Conservation (phyloP, 2,329 filamentous ascomycete genomes). For the Cadophora sp. region DNA sequence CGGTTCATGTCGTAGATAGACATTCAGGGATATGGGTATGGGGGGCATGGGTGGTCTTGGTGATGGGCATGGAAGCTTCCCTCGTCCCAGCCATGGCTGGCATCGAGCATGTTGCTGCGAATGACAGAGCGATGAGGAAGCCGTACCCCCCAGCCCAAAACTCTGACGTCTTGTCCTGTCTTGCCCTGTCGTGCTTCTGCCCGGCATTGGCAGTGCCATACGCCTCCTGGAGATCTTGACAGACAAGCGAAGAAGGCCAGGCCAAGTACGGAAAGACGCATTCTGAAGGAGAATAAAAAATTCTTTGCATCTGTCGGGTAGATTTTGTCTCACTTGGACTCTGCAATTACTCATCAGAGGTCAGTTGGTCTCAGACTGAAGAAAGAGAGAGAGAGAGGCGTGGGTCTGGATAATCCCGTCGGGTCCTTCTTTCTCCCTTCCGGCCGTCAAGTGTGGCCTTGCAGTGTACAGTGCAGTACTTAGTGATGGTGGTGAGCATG, state of each 20-base stretch:
- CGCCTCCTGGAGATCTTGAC: conserved; percentile 20
- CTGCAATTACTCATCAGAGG: background rate
- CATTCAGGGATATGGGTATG: background rate
- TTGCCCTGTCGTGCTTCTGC: background rate
- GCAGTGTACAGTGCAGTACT: background rate
- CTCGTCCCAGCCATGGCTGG: background rate
- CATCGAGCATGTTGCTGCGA: conserved; percentile 3
- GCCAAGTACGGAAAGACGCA: background rate
- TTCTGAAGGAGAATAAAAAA: conserved; percentile 22
- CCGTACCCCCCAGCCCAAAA: conserved; percentile 11
- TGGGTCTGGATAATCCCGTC: background rate
- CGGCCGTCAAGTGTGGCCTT: background rate
- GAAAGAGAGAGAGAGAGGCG: no score
- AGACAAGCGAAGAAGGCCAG: conserved; percentile 3
- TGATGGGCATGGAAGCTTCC: conserved; percentile 10
- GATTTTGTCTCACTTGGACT: background rate
- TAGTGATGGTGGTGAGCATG: conserved; percentile 2
- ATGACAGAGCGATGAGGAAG: conserved; percentile 27
- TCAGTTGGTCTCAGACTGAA: background rate
- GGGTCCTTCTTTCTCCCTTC: no score
- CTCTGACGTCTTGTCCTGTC: background rate
- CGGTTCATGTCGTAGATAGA: conserved; percentile 8
- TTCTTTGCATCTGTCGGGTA: conserved; percentile 17
- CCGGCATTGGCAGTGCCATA: conserved; percentile 15
- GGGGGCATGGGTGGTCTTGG: background rate